These are phyloP conservation scores for Fallopia convolvulus DNA, from an alignment of 148 eudicot genomes.

Conservation along the genomic window DNA sequence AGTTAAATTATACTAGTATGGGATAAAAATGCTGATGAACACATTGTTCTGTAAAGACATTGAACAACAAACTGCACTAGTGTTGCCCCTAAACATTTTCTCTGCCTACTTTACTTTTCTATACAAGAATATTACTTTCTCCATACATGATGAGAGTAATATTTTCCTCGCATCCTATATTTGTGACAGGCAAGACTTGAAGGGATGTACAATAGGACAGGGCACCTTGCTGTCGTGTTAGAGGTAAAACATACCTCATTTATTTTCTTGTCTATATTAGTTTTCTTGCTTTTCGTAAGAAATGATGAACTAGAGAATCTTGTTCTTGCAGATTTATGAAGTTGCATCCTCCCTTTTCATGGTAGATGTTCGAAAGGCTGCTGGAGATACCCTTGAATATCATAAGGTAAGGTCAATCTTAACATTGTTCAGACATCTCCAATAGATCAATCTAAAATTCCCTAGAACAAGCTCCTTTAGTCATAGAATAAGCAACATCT, in stretches of 20 bases:
- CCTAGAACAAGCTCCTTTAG: not conserved
- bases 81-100: not conserved
- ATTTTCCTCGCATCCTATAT: not conserved
- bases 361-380: conserved; percentile 75
- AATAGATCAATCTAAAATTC: not conserved
- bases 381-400: conserved; percentile 75
- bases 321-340: conserved; percentile 55
- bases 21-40: not conserved
- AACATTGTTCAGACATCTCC: not conserved
- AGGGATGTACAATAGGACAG: conserved; percentile 51
- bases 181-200: conserved; percentile 80
- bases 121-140: not conserved
- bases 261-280: not conserved
- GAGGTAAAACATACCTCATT: conserved; percentile 37
- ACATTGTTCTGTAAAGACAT: not conserved
- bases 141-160: not conserved
- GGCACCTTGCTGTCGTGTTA: conserved; percentile 81
- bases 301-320: too few species aligned
- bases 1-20: not conserved
- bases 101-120: not conserved
- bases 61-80: not conserved
- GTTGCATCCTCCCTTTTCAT: conserved; percentile 95
- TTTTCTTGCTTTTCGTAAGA: not conserved
- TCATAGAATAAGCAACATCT: not conserved
- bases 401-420: conserved; percentile 36